A percentile compares a stretch with the other conserved stretches of the same genome.
phyloP scores from a whole-genome alignment of 352 stramenopile genomes.

The Phytopythium chamaehyphon region DNA sequence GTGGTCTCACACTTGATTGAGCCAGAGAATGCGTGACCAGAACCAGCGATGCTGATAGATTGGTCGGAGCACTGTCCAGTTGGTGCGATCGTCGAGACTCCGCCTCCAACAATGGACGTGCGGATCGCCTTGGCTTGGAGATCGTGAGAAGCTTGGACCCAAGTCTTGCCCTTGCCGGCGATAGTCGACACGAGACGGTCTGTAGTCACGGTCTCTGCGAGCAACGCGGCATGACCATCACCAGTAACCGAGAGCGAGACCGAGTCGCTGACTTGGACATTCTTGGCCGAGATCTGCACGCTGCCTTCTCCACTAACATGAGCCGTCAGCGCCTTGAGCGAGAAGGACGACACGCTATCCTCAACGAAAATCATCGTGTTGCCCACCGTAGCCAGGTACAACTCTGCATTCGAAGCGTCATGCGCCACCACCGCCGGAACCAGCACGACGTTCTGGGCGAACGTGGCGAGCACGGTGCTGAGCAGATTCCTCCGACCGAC shows the following conservation, averaged over 20 bases:
- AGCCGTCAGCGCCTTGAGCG: background rate
- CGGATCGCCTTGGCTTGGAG: background rate
- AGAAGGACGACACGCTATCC: background rate
- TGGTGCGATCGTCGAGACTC: background rate
- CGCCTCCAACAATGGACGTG: slow-evolving; percentile 1
- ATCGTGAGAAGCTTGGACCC: background rate
- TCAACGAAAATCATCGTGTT: slow-evolving; percentile 1
- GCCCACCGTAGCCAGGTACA: background rate
- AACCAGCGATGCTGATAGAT: slow-evolving; percentile 2
- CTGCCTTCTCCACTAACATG: background rate
- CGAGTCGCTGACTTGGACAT: background rate
- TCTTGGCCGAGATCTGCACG: background rate
- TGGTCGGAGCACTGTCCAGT: background rate
- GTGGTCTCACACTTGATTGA: background rate
- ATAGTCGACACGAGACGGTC: background rate
- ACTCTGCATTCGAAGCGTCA: background rate
- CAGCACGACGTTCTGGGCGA: slow-evolving; percentile 4
- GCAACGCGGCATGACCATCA: background rate
- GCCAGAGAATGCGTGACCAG: background rate
- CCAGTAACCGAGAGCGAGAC: slow-evolving; percentile 2
- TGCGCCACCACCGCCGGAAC: background rate
- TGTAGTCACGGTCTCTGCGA: background rate
- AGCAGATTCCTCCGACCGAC: background rate
- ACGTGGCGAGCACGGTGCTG: background rate
- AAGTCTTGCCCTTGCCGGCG: slow-evolving; percentile 1